These are phyloP conservation scores for Fonsecaea erecta DNA, from an alignment of 2,329 filamentous ascomycete genomes.

Conservation along the genomic window DNA sequence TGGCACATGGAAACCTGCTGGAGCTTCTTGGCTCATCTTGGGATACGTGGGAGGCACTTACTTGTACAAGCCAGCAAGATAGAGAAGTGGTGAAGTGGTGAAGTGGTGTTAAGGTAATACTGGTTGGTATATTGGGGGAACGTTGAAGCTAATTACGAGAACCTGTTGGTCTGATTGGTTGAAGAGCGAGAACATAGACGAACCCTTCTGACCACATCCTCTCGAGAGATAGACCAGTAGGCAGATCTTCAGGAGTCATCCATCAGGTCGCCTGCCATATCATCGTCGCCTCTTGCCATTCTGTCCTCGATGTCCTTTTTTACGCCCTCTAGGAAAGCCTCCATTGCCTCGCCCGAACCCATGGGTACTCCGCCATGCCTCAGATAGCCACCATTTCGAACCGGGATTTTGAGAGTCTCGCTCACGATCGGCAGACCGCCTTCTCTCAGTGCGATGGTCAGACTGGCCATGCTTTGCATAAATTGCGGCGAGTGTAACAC, in stretches of 20 bases:
- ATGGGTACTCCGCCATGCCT: constrained; percentile 78
- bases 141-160: not conserved
- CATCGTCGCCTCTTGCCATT: constrained; percentile 35
- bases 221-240: not conserved
- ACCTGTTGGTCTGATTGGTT: not conserved
- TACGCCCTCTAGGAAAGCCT: constrained; percentile 88
- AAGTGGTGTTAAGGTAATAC: not conserved
- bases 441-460: constrained; percentile 86
- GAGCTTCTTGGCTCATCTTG: not conserved
- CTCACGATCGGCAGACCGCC: constrained; percentile 89
- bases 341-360: constrained; percentile 84
- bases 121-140: not conserved
- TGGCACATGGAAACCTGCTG: not conserved
- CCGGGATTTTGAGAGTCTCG: constrained; percentile 78
- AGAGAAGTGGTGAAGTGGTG: not conserved
- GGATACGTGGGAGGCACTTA: no score
- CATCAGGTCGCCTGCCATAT: constrained; percentile 46
- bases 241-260: constrained; percentile 47
- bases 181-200: not conserved
- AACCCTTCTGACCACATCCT: not conserved
- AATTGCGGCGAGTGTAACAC: constrained; percentile 91
- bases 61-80: not conserved
- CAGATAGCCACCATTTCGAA: constrained; percentile 84
- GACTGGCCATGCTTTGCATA: constrained; percentile 78
- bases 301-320: constrained; percentile 70